Conservation (phyloP, 2,329 filamentous ascomycete genomes). For the Hypoxylon sp. region DNA sequence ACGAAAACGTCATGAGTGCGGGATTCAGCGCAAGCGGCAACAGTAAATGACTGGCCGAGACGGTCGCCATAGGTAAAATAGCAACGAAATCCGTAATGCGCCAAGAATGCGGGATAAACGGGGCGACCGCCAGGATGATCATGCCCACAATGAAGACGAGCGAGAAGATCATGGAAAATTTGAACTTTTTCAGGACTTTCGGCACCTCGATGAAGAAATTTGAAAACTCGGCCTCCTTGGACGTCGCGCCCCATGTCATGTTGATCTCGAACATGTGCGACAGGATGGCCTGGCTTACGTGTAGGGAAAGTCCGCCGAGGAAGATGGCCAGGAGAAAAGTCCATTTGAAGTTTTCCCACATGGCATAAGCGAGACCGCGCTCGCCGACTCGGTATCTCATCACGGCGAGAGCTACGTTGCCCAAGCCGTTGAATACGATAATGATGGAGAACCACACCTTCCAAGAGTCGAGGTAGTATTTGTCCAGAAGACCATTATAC, state of each 20-base stretch:
- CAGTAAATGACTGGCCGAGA: conserved; percentile 76
- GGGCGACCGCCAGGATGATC: conserved; percentile 71
- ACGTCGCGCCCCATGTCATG: conserved; percentile 87
- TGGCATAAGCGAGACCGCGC: conserved; percentile 65
- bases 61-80: conserved; percentile 79
- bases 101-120: conserved; percentile 75
- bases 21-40: conserved; percentile 80
- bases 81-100: conserved; percentile 78
- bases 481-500: conserved; percentile 74
- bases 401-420: conserved; percentile 76
- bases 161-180: conserved; percentile 75
- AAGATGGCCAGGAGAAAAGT: conserved; percentile 80
- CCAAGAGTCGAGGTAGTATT: conserved; percentile 77
- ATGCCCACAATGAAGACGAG: conserved; percentile 69
- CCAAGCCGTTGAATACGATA: conserved; percentile 80
- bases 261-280: conserved; percentile 87
- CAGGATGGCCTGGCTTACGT: conserved; percentile 82
- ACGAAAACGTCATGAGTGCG: conserved; percentile 83
- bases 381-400: conserved; percentile 80
- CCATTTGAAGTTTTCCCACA: conserved; percentile 79
- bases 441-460: conserved; percentile 84
- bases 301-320: conserved; percentile 82
- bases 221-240: conserved; percentile 83
- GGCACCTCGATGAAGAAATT: conserved; percentile 89
- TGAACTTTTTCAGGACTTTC: conserved; percentile 83